These are phyloP conservation scores for Trametes cubensis DNA, from an alignment of 768 basidiomycete species.

Conservation along the genomic window DNA sequence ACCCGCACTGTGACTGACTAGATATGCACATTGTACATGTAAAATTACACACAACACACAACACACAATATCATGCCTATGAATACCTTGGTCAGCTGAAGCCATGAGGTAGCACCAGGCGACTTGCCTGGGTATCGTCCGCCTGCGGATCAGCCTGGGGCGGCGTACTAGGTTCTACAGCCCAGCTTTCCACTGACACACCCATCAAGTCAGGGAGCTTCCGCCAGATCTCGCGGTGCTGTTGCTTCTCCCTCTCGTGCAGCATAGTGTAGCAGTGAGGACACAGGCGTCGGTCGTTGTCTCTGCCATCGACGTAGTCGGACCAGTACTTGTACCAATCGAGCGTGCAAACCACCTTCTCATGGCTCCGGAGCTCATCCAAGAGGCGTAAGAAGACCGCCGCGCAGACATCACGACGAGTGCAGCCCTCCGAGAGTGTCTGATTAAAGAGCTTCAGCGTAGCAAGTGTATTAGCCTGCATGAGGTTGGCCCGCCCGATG, in stretches of 20 bases:
- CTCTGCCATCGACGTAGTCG: conserved; percentile 5
- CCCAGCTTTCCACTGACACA: conserved; percentile 13
- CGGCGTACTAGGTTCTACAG: neutral
- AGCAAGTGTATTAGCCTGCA: conserved; percentile 10
- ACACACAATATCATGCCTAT: too few species aligned
- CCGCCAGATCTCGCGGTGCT: conserved; percentile 4
- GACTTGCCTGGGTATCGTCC: too few species aligned
- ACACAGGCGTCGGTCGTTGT: conserved; percentile 9
- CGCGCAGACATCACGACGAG: conserved; percentile 11
- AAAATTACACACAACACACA: too few species aligned
- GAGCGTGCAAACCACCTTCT: conserved; percentile 7
- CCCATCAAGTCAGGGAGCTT: conserved; percentile 18
- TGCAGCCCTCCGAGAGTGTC: conserved; percentile 8
- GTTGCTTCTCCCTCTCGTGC: conserved; percentile 5
- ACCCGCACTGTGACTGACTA: too few species aligned
- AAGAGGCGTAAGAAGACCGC: conserved; percentile 9
- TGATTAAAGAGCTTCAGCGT: conserved; percentile 13
- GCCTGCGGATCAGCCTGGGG: too few species aligned
- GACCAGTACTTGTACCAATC: conserved; percentile 8
- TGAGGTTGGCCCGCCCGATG: conserved; percentile 10
- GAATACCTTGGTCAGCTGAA: too few species aligned
- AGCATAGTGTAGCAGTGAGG: conserved; percentile 15
- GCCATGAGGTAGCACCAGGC: too few species aligned
- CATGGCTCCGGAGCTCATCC: conserved; percentile 10
- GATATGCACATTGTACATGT: too few species aligned